Base-by-base conservation (phyloP, 2,329 filamentous ascomycete species). In the Ceratocystiopsis sp. region DNA sequence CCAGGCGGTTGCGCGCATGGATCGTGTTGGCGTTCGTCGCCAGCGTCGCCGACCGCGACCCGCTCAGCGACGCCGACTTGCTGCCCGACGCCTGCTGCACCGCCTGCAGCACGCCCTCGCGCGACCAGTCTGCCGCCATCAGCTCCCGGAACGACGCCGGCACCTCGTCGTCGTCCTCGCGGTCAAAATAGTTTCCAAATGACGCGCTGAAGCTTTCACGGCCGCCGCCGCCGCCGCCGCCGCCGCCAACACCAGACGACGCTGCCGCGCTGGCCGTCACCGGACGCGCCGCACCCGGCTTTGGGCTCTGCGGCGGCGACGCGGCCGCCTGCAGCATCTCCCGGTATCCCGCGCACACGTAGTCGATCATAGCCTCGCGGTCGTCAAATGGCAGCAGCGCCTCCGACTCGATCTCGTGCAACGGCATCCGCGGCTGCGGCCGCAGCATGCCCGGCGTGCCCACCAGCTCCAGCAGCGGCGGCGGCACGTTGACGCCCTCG, bases 41-140 rank as follows among this genome's bases (percentile, higher is more conserved):
- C 43, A 66, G 68, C 12, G 74, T 82, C 37, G 73, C 79, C 1
- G 73, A 69, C 49, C 74, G 76, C 3, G 85, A 93, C 18, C 84
- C 85, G 43, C 68, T 82, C 43, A 93, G 63, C 4, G 85, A 93
- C 13, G 74, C 73, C 0, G 82, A 75, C 52, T 79, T 83, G 52
- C 78, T 78, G 41, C 68, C 73, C 44, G 82, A 75, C 46, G 81
- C 75, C 42, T 47, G 48, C 42, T 47, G 48, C 40, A 84, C 69
- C 35, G 73, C 68, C 12, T 78, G 72, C 42, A 91, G 64, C 32
- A 81, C 82, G 14, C 67, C 62, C 18, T 93, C 86, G 54, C 78
- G 78, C 35, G 76, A 80, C 89, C 89, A 95, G 40, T 83, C 74
- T 17, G 73, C 66, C 45, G 85, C 63, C 72, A 95, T 83, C 50